phyloP scores from a whole-genome alignment of 371 early-diverging fungal genomes.

The Mucor ambiguus region DNA sequence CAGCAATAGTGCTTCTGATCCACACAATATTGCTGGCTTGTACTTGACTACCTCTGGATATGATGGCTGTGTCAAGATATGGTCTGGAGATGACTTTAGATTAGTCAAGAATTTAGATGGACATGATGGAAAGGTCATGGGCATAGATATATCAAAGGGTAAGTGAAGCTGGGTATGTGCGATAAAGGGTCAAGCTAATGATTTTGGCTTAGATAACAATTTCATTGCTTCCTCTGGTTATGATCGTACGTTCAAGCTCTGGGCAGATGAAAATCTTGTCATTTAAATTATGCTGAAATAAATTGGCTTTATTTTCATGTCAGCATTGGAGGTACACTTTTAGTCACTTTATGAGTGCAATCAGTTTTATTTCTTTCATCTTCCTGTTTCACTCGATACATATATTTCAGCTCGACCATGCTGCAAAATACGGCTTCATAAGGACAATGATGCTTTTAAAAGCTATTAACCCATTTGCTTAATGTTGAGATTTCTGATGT shows the following conservation, averaged over 20 bases:
- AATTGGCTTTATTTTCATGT: background rate
- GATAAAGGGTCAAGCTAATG: background rate
- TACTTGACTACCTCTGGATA: conserved; percentile 76
- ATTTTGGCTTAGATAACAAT: conserved; percentile 60
- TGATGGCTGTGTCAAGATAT: conserved; percentile 92
- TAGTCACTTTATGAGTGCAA: too few species aligned
- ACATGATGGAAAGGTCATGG: conserved; percentile 90
- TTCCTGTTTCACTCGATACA: too few species aligned
- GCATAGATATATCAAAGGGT: conserved; percentile 82
- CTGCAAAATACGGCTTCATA: too few species aligned
- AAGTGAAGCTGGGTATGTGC: conserved; percentile 9
- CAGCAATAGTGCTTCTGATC: conserved; percentile 26
- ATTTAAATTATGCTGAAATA: conserved; percentile 24
- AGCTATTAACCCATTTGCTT: too few species aligned
- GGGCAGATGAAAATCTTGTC: conserved; percentile 65
- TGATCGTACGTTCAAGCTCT: conserved; percentile 95
- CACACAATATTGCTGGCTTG: conserved; percentile 51
- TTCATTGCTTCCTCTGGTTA: conserved; percentile 86
- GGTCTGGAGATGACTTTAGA: conserved; percentile 93
- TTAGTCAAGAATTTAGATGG: conserved; percentile 86
- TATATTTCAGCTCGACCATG: background rate
- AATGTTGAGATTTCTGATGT: too few species aligned
- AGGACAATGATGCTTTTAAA: too few species aligned
- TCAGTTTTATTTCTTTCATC: too few species aligned
- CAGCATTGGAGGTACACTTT: too few species aligned